Evolutionary conservation across 352 stramenopile genomes (phyloP).

Genomic region (Pythium aristosporum): DNA sequence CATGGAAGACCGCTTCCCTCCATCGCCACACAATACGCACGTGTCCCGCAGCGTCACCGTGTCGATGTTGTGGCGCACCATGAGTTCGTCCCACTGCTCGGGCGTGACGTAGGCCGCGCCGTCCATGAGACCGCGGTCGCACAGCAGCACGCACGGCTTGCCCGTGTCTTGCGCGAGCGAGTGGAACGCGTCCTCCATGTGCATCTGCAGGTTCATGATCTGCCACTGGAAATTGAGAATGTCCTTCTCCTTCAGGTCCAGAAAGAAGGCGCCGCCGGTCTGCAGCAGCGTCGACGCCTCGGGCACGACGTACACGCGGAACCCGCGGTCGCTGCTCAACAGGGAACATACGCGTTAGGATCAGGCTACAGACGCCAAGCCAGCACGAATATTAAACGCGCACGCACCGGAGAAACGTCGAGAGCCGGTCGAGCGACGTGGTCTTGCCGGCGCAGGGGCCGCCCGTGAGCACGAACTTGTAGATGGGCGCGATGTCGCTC

Average conservation of each 20-base stretch:
- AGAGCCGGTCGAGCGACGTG: conserved; percentile 91
- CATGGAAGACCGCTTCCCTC: not conserved
- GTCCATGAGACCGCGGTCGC: conserved; percentile 96
- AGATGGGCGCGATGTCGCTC: conserved; percentile 76
- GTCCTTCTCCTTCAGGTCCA: conserved; percentile 80
- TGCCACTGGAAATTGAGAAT: conserved; percentile 90
- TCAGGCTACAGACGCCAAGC: not conserved
- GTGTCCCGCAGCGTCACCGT: conserved; percentile 83
- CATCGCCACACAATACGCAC: conserved; percentile 26
- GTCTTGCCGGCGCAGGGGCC: conserved; percentile 96
- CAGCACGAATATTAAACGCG: not conserved
- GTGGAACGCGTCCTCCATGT: conserved; percentile 82
- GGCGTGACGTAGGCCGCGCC: conserved; percentile 92
- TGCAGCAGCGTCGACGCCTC: conserved; percentile 95
- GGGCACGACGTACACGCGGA: conserved; percentile 94
- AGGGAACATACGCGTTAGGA: not conserved
- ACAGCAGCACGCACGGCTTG: conserved; percentile 92
- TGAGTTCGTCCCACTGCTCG: conserved; percentile 90
- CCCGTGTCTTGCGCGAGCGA: conserved; percentile 78
- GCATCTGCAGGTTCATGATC: conserved; percentile 83
- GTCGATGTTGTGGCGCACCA: conserved; percentile 75
- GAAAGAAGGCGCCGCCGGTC: conserved; percentile 90
- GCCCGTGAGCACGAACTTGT: conserved; percentile 94
- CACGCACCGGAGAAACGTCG: conserved; percentile 80
- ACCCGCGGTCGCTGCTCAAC: conserved; percentile 78